A percentile compares a stretch with the other conserved stretches of the same genome.
phyloP scores from a whole-genome alignment of 2,329 filamentous ascomycete species.

The Emericellopsis atlantica region DNA sequence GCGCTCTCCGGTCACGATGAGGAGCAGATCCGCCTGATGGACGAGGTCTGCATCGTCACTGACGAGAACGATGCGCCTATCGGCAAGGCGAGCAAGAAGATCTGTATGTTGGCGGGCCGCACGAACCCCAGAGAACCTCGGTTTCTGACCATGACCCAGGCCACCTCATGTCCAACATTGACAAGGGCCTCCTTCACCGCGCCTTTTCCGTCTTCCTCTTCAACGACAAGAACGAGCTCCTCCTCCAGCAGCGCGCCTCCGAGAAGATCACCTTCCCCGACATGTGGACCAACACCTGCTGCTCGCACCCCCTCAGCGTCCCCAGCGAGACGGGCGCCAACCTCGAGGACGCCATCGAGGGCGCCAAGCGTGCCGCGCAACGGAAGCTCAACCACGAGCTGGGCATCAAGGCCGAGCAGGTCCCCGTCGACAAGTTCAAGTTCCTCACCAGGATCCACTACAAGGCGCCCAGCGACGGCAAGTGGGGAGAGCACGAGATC shows the following conservation, averaged over 20 bases:
- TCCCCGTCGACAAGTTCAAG: constrained; percentile 80
- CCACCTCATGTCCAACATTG: constrained; percentile 98
- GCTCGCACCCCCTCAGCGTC: constrained; percentile 88
- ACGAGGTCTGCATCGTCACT: constrained; percentile 94
- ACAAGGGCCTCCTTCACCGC: constrained; percentile 88
- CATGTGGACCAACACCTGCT: constrained; percentile 99
- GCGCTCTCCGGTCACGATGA: constrained; percentile 88
- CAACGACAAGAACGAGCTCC: constrained; percentile 80
- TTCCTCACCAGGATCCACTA: constrained; percentile 98
- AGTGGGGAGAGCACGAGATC: constrained; percentile 99
- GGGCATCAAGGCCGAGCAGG: constrained; percentile 78
- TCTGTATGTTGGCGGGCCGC: constrained; percentile 50
- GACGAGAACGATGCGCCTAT: constrained; percentile 89
- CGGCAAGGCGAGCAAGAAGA: constrained; percentile 95
- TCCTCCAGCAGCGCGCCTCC: constrained; percentile 86
- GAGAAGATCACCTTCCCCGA: constrained; percentile 99
- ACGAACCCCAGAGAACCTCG: background rate
- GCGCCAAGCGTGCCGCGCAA: constrained; percentile 84
- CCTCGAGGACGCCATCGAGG: constrained; percentile 66
- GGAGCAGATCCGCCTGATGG: constrained; percentile 96
- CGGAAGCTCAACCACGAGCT: constrained; percentile 92
- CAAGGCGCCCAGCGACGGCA: constrained; percentile 89
- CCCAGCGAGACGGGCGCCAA: constrained; percentile 81
- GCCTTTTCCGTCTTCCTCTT: constrained; percentile 98
- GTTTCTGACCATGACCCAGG: constrained; percentile 34